A percentile compares a stretch with the other conserved stretches of the same genome.
phyloP scores from a whole-genome alignment of 2,329 filamentous ascomycete species.

The Juglanconis oblonga region DNA sequence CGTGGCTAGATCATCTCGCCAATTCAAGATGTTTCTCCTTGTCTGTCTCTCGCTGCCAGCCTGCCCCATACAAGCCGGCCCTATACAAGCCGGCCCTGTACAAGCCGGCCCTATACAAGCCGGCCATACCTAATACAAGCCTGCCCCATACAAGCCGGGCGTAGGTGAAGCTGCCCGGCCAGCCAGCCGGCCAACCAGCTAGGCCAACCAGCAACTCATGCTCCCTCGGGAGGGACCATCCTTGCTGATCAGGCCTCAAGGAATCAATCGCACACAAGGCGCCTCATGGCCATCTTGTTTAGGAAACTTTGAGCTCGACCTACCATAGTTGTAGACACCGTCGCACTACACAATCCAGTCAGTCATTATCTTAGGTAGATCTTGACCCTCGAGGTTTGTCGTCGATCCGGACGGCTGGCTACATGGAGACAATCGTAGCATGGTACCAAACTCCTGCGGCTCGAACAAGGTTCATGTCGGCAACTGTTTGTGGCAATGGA shows the following conservation, averaged over 20 bases:
- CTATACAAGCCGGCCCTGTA: not conserved
- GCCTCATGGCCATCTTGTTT: not conserved
- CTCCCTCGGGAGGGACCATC: not conserved
- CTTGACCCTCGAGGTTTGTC: not conserved
- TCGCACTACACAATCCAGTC: slow-evolving; percentile 10
- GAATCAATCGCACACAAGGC: not conserved
- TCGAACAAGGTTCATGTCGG: not conserved
- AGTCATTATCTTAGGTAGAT: slow-evolving; percentile 1
- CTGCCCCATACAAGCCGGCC: not conserved
- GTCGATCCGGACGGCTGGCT: slow-evolving; percentile 11
- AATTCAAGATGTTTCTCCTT: too few relatives aligned
- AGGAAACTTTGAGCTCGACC: not conserved
- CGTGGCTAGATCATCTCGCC: not conserved
- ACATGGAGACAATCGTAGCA: not conserved
- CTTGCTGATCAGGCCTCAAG: slow-evolving; percentile 18
- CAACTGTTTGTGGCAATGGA: not conserved
- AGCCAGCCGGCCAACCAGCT: not conserved
- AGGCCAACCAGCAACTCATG: not conserved
- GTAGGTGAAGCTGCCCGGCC: not conserved
- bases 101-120: not conserved
- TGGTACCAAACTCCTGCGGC: not conserved
- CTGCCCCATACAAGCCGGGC: not conserved
- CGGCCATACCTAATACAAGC: not conserved
- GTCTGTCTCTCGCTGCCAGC: too few relatives aligned
- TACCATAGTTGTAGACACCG: not conserved